These are phyloP conservation scores for Aureobasidium sp. DNA, from an alignment of 2,329 filamentous ascomycete species.

Conservation along the genomic window DNA sequence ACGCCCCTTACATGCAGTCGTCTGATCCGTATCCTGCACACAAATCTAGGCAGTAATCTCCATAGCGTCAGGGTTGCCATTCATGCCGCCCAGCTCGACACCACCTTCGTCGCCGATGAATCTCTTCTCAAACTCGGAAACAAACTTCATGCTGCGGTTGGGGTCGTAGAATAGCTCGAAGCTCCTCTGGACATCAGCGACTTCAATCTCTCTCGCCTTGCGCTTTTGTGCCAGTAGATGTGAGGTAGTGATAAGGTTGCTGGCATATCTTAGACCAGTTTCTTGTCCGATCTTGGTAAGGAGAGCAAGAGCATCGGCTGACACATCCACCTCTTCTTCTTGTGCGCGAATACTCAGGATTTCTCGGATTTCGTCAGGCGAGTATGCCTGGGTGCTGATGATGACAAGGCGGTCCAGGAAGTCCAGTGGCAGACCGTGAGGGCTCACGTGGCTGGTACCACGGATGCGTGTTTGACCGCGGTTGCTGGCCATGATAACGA, in stretches of 20 bases:
- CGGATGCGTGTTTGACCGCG: slow-evolving; percentile 84
- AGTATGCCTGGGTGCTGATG: slow-evolving; percentile 85
- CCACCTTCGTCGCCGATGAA: slow-evolving; percentile 81
- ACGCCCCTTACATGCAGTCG: slow-evolving; percentile 1
- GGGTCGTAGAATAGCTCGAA: slow-evolving; percentile 94
- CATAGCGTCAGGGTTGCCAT: slow-evolving; percentile 56
- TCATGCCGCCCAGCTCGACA: slow-evolving; percentile 57
- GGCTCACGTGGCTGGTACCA: slow-evolving; percentile 80
- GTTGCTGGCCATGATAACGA: slow-evolving; percentile 99
- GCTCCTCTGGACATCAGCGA: slow-evolving; percentile 87
- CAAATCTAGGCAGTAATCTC: slow-evolving; percentile 48
- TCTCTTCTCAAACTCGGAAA: slow-evolving; percentile 81
- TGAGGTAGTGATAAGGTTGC: slow-evolving; percentile 92
- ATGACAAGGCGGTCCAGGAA: slow-evolving; percentile 95
- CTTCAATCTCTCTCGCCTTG: slow-evolving; percentile 70
- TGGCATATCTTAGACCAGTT: slow-evolving; percentile 87
- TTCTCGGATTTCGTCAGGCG: slow-evolving; percentile 76
- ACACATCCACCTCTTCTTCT: slow-evolving; percentile 91
- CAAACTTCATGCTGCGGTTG: slow-evolving; percentile 78
- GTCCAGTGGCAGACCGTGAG: slow-evolving; percentile 89
- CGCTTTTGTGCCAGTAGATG: slow-evolving; percentile 82
- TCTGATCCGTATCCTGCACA: neutral
- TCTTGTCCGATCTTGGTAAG: slow-evolving; percentile 95
- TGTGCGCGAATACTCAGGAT: slow-evolving; percentile 88
- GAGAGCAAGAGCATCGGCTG: slow-evolving; percentile 80